A percentile compares a stretch with the other conserved stretches of the same genome.
Evolutionary conservation across 1,284 basidiomycete genomes (phyloP).

Genomic region (Mrakiaceae sp.): DNA sequence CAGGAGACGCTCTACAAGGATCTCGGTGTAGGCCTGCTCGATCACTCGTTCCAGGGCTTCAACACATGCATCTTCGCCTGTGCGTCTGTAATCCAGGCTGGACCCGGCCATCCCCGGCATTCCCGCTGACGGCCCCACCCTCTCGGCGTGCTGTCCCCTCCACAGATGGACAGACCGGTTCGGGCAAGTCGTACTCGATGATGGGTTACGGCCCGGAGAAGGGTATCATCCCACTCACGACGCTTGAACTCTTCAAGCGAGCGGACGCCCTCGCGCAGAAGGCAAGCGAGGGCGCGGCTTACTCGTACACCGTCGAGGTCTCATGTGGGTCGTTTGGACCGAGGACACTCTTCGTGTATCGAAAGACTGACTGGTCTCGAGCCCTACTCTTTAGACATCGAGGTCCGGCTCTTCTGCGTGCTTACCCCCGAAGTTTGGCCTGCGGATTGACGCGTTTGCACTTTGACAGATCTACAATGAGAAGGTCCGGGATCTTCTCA

Average conservation of each 20-base stretch:
- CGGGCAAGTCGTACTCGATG: constrained; percentile 52
- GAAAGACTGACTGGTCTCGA: constrained; percentile 28
- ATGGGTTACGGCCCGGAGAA: constrained; percentile 98
- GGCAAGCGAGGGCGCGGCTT: constrained; percentile 47
- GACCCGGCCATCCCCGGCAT: background rate
- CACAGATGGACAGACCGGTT: constrained; percentile 24
- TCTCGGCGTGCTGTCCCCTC: background rate
- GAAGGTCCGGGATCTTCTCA: constrained; percentile 92
- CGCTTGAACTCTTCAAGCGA: constrained; percentile 79
- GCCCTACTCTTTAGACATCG: constrained; percentile 39
- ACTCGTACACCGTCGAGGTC: constrained; percentile 84
- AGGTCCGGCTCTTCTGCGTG: constrained; percentile 34
- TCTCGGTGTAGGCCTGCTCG: constrained; percentile 82
- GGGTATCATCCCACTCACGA: constrained; percentile 94
- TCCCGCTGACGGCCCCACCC: background rate
- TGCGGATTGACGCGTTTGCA: too few relatives aligned
- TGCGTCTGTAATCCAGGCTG: constrained; percentile 41
- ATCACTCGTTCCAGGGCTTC: constrained; percentile 92
- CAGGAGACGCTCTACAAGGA: constrained; percentile 92
- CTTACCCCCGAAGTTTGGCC: background rate
- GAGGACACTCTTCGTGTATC: too few relatives aligned
- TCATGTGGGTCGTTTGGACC: constrained; percentile 37
- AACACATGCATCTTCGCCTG: constrained; percentile 96
- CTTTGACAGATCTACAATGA: constrained; percentile 80
- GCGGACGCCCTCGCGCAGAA: constrained; percentile 50